These are phyloP conservation scores for Pleurotus ostreatus DNA, from an alignment of 768 basidiomycete species.

Conservation along the genomic window DNA sequence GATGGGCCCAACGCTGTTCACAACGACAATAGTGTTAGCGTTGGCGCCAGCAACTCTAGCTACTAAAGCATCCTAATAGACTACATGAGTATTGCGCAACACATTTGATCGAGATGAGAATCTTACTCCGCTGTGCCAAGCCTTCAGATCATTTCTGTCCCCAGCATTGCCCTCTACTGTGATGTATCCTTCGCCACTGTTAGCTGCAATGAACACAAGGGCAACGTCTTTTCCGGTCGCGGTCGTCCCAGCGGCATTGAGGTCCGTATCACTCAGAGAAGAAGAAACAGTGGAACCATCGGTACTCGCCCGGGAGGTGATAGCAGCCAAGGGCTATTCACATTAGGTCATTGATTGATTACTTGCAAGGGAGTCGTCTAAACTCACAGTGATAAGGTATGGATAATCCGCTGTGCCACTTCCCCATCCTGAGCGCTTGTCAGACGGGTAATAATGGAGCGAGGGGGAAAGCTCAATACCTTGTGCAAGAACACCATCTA, in stretches of 20 bases:
- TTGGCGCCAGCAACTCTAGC: slow-evolving; percentile 50
- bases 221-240: slow-evolving; percentile 46
- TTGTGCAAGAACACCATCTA: slow-evolving; percentile 59
- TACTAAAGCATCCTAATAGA: slow-evolving; percentile 39
- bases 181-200: slow-evolving; percentile 41
- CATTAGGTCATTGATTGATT: no score
- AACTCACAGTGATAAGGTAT: slow-evolving; percentile 39
- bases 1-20: slow-evolving; percentile 63
- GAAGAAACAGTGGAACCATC: slow-evolving; percentile 40
- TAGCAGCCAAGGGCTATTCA: slow-evolving; percentile 39
- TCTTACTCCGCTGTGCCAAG: slow-evolving; percentile 47
- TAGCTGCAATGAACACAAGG: slow-evolving; percentile 49
- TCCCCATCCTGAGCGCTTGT: slow-evolving; percentile 36
- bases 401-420: slow-evolving; percentile 49
- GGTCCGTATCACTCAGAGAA: slow-evolving; percentile 46
- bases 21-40: slow-evolving; percentile 59
- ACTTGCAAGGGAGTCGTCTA: no score
- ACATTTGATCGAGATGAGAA: background rate
- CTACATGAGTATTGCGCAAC: background rate
- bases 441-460: background rate
- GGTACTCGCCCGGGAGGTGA: slow-evolving; percentile 32
- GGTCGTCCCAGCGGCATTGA: slow-evolving; percentile 36
- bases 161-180: slow-evolving; percentile 52
- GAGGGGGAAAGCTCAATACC: slow-evolving; percentile 31
- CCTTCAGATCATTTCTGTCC: slow-evolving; percentile 46